Base-by-base conservation (phyloP, 2,329 filamentous ascomycete species). In the Pezicula neosporulosa region DNA sequence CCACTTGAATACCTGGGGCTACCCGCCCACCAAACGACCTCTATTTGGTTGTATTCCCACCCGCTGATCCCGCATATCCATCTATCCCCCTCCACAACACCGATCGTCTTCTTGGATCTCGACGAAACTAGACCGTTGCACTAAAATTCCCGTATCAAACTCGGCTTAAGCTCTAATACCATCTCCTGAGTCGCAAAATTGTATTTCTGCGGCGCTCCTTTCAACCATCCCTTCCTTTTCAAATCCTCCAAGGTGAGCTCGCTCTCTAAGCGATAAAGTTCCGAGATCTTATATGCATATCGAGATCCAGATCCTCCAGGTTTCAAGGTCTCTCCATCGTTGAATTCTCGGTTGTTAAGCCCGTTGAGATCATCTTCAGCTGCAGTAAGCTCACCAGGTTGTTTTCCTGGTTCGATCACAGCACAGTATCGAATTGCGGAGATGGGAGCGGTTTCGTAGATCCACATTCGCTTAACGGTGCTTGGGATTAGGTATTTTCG, bases 251-350 rank as follows among this genome's bases (percentile, higher is more conserved):
- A 66, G 1, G 73, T 67, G 2, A 82, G 69, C 0, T 81, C 76
- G 58, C 83, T 77, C 60, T 83, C 83, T 24, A 85, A 71, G 64
- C 80, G 73, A 59, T 83, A 85, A 1, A 85, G 72, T 57, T 83
- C 71, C 18, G 70, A 56, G 39, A 81, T 66, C 56, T 76, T 72
- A 59, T 80, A 77, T 6, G 75, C 78, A 51, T 37, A 38, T 19
- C 33, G 35, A 37, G 28, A 37, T 38, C 19, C 35, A 7, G 30
- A 28, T 28, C 27, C 27, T 28, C 27, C 27, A 28, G 27, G 27
- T 9, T 28, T 28, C 27, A 28, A 28, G 27, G 27, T 24, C 18
- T 47, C 35, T 35, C 45, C 33, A 38, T 36, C 33, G 16, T 47
- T 47, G 27, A 47, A 81, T 9, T 77, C 74, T 2, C 59, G 64